Base-by-base conservation (phyloP, 2,329 filamentous ascomycete species). In the Aspergillus sp. region DNA sequence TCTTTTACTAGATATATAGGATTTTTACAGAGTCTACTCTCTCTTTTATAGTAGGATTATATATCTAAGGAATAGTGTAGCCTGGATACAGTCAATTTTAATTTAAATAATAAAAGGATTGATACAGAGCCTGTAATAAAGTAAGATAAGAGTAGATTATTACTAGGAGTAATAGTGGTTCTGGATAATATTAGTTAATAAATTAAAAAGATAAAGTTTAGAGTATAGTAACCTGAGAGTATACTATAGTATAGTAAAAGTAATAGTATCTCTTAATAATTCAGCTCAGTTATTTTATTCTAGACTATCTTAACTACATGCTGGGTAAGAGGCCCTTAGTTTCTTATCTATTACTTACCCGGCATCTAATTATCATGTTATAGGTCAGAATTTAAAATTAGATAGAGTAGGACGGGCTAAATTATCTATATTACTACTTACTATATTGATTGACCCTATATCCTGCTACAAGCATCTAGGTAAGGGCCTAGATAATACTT, bases 181-280 rank as follows among this genome's bases (percentile, higher is more conserved):
- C 22, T 24, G 22, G 22, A 24, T 6, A 24, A 6, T 6, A 6
- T 3, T 6, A 6, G 22, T 24, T n/a, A 20, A 44, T 30, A 55
- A 24, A 55, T n/a, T 55, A 1, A 50, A 49, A 17, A 49, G 53
- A 44, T 6, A 55, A 55, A 55, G 34, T 15, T 50, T 22, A 49
- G 53, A 45, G 22, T 24, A 24, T 55, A 11, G 45, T 50, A 42
- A 37, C 45, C 9, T 55, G 33, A 34, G n/a, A 34, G 52, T 41
- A 20, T 20, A 30, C 27, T 55, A 22, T 55, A n/a, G n/a, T n/a
- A n/a, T 33, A 55, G 15, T 12, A 49, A 37, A 24, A 34, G 46
- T 15, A 17, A 24, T 6, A 24, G 34, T n/a, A 20, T 55, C 53
- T 49, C 45, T 15, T 22, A 20, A 44, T 55, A 55, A 12, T 48